Percentiles rank a stretch among this genome's conserved stretches.
phyloP scores from a whole-genome alignment of 2,329 filamentous ascomycete genomes.

The Diaporthe ilicicola region DNA sequence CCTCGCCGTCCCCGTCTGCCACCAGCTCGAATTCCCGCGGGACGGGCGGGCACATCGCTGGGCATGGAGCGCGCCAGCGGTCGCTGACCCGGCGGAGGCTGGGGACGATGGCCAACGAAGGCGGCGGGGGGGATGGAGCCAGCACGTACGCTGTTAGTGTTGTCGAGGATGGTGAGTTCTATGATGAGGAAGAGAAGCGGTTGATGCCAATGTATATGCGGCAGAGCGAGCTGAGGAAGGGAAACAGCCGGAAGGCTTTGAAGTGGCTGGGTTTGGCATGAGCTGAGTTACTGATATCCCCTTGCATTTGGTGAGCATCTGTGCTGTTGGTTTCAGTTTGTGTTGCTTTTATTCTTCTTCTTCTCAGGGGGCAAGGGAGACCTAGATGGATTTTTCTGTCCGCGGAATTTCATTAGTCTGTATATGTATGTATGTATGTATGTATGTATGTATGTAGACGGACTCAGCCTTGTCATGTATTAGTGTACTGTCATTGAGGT shows the following conservation, averaged over 20 bases:
- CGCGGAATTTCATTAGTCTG: not conserved
- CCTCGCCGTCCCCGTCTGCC: constrained; percentile 15
- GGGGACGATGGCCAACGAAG: not conserved
- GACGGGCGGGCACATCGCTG: not conserved
- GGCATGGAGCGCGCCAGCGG: constrained; percentile 7
- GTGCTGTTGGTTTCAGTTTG: not conserved
- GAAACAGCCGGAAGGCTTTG: constrained; percentile 45
- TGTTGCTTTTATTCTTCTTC: not conserved
- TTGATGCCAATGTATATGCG: constrained; percentile 40
- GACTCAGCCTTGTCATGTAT: not conserved
- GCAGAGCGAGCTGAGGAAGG: constrained; percentile 32
- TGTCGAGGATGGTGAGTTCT: constrained; percentile 33
- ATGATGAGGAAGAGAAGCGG: constrained; percentile 38
- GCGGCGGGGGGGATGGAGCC: constrained; percentile 31
- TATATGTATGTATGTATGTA: not conserved
- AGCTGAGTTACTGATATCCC: not conserved
- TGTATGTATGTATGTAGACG: too few species aligned
- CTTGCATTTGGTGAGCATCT: not conserved
- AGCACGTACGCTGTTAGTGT: constrained; percentile 24
- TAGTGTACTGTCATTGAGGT: not conserved
- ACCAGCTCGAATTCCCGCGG: constrained; percentile 9
- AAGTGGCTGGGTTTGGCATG: constrained; percentile 46
- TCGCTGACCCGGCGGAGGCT: constrained; percentile 8
- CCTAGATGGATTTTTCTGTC: not conserved
- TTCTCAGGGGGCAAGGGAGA: too few species aligned